Evolutionary conservation across 495 filamentous ascomycete genomes (phyloP).

Genomic region (Clohesyomyces aquaticus): DNA sequence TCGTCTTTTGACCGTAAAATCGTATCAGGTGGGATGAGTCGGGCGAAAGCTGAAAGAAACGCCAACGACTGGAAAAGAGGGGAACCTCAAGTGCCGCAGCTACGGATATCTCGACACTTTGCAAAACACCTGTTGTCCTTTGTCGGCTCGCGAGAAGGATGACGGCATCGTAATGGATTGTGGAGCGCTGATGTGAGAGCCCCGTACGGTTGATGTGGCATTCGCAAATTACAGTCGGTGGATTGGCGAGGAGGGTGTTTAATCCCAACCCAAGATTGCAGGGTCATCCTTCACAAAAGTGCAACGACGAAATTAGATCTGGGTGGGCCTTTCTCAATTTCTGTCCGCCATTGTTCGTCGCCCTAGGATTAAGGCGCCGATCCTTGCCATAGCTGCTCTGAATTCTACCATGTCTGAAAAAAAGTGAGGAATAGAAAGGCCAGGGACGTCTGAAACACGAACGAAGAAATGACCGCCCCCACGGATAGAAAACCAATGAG

Average conservation of each 20-base stretch:
- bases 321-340: not conserved
- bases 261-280: not conserved
- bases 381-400: constrained; percentile 1
- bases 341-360: not conserved
- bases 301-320: constrained; percentile 2
- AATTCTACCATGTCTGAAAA: not conserved
- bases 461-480: too few relatives aligned
- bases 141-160: not conserved
- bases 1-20: not conserved
- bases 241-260: not conserved
- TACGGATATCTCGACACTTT: not conserved
- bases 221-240: not conserved
- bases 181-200: not conserved
- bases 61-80: not conserved
- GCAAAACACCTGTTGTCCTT: not conserved
- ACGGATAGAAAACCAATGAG: too few relatives aligned
- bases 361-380: not conserved
- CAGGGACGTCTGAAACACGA: too few relatives aligned
- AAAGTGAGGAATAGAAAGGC: too few relatives aligned
- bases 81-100: not conserved
- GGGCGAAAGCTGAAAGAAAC: constrained; percentile 7
- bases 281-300: not conserved
- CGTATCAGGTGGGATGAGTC: not conserved
- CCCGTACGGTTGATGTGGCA: not conserved
- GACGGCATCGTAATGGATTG: not conserved